Conservation (phyloP, 2,329 filamentous ascomycete genomes). For the Cytospora mali region DNA sequence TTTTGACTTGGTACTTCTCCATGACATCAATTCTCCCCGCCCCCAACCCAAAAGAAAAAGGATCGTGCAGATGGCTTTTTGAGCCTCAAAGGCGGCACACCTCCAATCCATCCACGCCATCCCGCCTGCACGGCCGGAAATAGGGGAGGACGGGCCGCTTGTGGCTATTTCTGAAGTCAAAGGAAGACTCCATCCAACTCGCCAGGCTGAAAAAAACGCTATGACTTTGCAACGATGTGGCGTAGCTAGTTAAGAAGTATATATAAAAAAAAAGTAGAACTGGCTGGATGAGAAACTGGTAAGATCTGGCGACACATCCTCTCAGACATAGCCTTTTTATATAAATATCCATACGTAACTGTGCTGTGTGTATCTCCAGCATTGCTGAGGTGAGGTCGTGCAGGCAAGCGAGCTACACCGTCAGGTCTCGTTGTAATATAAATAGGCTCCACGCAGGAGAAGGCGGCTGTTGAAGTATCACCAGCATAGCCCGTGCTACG, state of each 20-base stretch:
- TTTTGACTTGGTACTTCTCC: neutral
- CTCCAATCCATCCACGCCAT: too few species aligned
- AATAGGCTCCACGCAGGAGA: slow-evolving; percentile 27
- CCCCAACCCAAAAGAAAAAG: slow-evolving; percentile 2
- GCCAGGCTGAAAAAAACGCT: slow-evolving; percentile 12
- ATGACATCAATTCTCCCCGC: neutral
- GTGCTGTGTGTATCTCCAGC: neutral
- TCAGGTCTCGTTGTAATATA: slow-evolving; percentile 24
- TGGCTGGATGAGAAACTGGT: neutral
- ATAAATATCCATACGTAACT: neutral
- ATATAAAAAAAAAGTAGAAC: slow-evolving; percentile 5
- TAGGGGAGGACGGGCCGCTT: neutral
- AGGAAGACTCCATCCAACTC: slow-evolving; percentile 18
- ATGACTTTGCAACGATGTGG: slow-evolving; percentile 11
- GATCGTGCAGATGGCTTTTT: slow-evolving; percentile 19
- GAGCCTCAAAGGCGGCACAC: slow-evolving; percentile 25
- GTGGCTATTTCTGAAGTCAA: slow-evolving; percentile 21
- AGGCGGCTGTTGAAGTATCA: slow-evolving; percentile 15
- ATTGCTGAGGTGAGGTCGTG: slow-evolving; percentile 3
- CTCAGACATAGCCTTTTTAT: slow-evolving; percentile 13
- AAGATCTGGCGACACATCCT: slow-evolving; percentile 14
- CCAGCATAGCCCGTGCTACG: slow-evolving; percentile 23
- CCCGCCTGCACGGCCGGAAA: slow-evolving; percentile 1
- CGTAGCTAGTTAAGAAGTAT: neutral
- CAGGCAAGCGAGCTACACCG: slow-evolving; percentile 16